Percentiles rank a stretch among this genome's conserved stretches.
phyloP scores from a whole-genome alignment of 306 rosid species.

The Glycyrrhiza uralensis region DNA sequence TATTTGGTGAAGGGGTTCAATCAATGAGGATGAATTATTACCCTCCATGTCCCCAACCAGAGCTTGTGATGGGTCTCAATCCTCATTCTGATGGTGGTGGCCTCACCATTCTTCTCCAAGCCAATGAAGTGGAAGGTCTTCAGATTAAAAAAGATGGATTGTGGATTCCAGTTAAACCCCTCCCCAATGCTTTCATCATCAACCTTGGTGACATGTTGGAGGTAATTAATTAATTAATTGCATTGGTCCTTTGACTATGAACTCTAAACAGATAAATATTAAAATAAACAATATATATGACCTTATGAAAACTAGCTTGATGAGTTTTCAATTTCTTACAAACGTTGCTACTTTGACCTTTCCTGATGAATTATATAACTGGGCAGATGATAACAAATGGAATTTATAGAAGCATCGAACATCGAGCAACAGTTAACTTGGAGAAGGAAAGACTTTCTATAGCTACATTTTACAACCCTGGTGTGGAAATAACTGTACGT shows the following conservation, averaged over 20 bases:
- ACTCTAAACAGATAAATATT: not conserved
- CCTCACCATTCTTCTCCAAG: constrained; percentile 27
- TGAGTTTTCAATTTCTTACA: not conserved
- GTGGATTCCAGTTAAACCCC: constrained; percentile 23
- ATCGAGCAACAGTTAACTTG: constrained; percentile 26
- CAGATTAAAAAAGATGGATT: constrained; percentile 18
- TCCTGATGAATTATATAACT: not conserved
- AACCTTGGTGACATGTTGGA: constrained; percentile 39
- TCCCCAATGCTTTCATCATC: constrained; percentile 13
- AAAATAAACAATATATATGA: not conserved
- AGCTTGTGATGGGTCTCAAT: constrained; percentile 18
- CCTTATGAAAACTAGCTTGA: not conserved
- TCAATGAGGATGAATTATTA: constrained; percentile 35
- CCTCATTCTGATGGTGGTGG: constrained; percentile 31
- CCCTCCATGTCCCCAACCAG: constrained; percentile 42
- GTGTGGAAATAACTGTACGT: not conserved
- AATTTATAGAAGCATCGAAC: constrained; percentile 41
- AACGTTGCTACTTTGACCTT: not conserved
- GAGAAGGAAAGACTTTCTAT: constrained; percentile 13
- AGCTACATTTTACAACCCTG: constrained; percentile 23
- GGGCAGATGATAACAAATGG: constrained; percentile 50
- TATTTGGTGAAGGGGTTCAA: constrained; percentile 21
- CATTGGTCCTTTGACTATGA: not conserved
- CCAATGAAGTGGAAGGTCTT: constrained; percentile 25
- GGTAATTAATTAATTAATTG: constrained; percentile 26